A percentile compares a stretch with the other conserved stretches of the same genome.
These are phyloP conservation scores for Nepenthes mirabilis DNA, from an alignment of 148 eudicot genomes.

Conservation along the genomic window DNA sequence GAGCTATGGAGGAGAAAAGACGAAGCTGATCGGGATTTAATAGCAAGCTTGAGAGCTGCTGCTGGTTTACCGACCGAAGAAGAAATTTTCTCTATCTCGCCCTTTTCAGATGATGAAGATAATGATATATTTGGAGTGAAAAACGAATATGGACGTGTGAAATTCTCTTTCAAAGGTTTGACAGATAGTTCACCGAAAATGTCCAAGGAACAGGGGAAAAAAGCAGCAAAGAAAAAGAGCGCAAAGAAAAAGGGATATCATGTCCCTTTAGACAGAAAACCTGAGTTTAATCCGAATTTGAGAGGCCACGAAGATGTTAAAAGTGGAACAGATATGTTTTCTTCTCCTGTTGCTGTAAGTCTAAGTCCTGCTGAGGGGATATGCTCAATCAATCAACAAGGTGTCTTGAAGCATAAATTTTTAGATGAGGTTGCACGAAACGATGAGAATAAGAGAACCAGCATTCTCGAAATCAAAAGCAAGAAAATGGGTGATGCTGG, in stretches of 20 bases:
- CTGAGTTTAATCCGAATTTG: slow-evolving; percentile 15
- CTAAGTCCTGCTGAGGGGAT: slow-evolving; percentile 33
- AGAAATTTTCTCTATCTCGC: slow-evolving; percentile 80
- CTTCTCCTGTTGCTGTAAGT: slow-evolving; percentile 20
- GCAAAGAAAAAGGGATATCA: slow-evolving; percentile 39
- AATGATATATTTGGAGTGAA: slow-evolving; percentile 30
- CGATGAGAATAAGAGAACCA: slow-evolving; percentile 22
- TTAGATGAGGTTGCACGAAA: slow-evolving; percentile 36
- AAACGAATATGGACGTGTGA: slow-evolving; percentile 55
- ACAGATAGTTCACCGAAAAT: slow-evolving; percentile 67
- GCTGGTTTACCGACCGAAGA: slow-evolving; percentile 93
- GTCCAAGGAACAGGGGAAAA: slow-evolving; percentile 53
- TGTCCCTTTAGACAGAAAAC: slow-evolving; percentile 18
- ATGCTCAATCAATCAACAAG: slow-evolving; percentile 36
- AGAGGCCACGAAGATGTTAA: slow-evolving; percentile 31
- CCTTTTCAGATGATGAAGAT: slow-evolving; percentile 95
- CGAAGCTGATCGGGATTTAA: slow-evolving; percentile 65
- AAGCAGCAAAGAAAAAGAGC: slow-evolving; percentile 43
- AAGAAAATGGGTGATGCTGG: slow-evolving; percentile 22
- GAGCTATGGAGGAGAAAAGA: slow-evolving; percentile 94
- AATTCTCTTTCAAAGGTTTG: slow-evolving; percentile 59
- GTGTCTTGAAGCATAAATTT: slow-evolving; percentile 40
- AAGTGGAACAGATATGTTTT: slow-evolving; percentile 13
- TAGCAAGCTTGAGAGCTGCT: slow-evolving; percentile 80
- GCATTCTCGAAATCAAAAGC: slow-evolving; percentile 41